phyloP scores from a whole-genome alignment of 306 rosid species.

The Trichosanthes cucumerina region DNA sequence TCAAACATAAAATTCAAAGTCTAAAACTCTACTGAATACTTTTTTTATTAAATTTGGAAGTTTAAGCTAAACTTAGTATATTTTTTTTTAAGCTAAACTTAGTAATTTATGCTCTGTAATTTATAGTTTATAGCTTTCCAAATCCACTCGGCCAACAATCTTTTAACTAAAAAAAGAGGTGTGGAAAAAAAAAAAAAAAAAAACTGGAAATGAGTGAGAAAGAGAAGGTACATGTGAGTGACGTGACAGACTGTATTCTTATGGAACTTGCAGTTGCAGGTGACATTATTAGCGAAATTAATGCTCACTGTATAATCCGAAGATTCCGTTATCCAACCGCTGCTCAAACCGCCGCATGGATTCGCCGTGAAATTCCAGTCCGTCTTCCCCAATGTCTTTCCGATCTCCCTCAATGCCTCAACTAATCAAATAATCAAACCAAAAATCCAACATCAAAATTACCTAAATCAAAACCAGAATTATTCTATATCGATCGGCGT shows the following conservation, averaged over 20 bases:
- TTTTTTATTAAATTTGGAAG: too few relatives aligned
- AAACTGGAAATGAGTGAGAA: not conserved
- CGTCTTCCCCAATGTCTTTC: slow-evolving; percentile 28
- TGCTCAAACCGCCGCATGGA: slow-evolving; percentile 29
- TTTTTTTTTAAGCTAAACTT: too few relatives aligned
- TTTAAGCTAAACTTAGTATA: too few relatives aligned
- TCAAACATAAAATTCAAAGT: too few relatives aligned
- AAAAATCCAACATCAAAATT: not conserved
- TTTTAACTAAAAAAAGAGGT: too few relatives aligned
- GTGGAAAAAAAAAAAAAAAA: too few relatives aligned
- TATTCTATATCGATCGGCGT: not conserved
- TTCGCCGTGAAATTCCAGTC: slow-evolving; percentile 36
- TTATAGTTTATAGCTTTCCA: too few relatives aligned
- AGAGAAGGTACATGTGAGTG: slow-evolving; percentile 33
- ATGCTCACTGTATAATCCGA: not conserved
- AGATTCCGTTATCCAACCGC: slow-evolving; percentile 23
- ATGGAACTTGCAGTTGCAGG: slow-evolving; percentile 32
- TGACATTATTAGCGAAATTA: slow-evolving; percentile 18
- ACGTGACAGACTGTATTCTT: slow-evolving; percentile 39
- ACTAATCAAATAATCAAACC: slow-evolving; percentile 25
- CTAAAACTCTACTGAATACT: too few relatives aligned
- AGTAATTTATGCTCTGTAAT: too few relatives aligned
- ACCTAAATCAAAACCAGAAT: not conserved
- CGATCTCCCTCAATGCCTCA: slow-evolving; percentile 29
- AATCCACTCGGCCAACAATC: too few relatives aligned